A percentile compares a stretch with the other conserved stretches of the same genome.
These are phyloP conservation scores for Urochloa ruziziensis DNA, from an alignment of 176 grass and related monocot species.

Conservation along the genomic window DNA sequence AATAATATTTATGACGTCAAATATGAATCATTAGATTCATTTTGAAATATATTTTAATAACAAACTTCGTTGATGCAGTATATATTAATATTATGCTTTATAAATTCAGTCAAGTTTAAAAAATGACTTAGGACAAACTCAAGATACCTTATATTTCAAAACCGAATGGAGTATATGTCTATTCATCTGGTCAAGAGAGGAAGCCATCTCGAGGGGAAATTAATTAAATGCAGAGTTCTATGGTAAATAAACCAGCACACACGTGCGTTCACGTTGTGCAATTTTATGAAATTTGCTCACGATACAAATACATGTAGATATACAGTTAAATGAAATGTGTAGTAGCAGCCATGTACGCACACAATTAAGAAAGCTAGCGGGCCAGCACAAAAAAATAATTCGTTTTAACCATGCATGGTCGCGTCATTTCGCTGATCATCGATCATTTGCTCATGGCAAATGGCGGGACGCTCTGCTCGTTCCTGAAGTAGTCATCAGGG, in stretches of 20 bases:
- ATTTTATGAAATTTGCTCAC: neutral
- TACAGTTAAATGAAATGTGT: neutral
- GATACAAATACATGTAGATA: neutral
- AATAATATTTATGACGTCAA: too few relatives aligned
- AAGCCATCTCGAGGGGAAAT: neutral
- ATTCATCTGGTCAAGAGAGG: neutral
- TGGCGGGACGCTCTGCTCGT: conserved; percentile 67
- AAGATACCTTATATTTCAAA: too few relatives aligned
- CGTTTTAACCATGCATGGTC: neutral
- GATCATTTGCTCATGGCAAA: neutral
- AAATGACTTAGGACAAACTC: too few relatives aligned
- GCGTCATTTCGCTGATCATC: neutral
- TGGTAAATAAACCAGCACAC: neutral
- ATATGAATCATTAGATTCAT: too few relatives aligned
- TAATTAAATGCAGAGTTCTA: neutral
- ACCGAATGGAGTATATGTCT: too few relatives aligned
- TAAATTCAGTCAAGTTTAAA: too few relatives aligned
- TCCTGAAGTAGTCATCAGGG: conserved; percentile 61
- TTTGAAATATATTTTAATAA: too few relatives aligned
- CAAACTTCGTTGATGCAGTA: too few relatives aligned
- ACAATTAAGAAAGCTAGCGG: neutral
- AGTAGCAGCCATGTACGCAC: neutral
- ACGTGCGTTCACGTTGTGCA: neutral
- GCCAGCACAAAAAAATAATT: neutral
- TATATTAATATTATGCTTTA: too few relatives aligned